Evolutionary conservation across 345 rosid species (phyloP).

Genomic region (Sapria himalayana): DNA sequence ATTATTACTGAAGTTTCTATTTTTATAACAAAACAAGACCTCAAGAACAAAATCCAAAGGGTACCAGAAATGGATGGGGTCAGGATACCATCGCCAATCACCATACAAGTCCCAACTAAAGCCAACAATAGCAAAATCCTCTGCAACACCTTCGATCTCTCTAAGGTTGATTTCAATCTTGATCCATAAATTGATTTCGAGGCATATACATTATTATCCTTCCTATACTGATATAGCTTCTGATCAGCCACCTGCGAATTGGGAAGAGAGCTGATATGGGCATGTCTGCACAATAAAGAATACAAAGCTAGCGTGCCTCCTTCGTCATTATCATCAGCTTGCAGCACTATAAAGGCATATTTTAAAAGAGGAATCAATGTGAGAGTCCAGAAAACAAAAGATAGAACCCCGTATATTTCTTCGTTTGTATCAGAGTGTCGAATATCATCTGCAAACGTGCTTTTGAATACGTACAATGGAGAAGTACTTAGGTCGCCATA

Average conservation of each 20-base stretch:
- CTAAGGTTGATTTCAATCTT: constrained; percentile 40
- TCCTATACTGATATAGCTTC: constrained; percentile 46
- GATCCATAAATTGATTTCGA: constrained; percentile 27
- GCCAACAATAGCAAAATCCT: constrained; percentile 52
- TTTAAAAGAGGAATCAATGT: constrained; percentile 71
- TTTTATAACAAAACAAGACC: constrained; percentile 4
- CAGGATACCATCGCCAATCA: constrained; percentile 83
- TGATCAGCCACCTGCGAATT: constrained; percentile 65
- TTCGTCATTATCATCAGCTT: constrained; percentile 86
- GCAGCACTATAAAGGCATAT: constrained; percentile 59
- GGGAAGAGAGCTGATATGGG: constrained; percentile 67
- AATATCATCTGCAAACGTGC: constrained; percentile 63
- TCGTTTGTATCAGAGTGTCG: constrained; percentile 57
- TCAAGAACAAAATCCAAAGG: constrained; percentile 1
- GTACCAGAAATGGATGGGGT: constrained; percentile 81
- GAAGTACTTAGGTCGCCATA: constrained; percentile 87
- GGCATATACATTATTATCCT: constrained; percentile 12
- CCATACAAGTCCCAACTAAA: constrained; percentile 91
- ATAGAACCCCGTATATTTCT: constrained; percentile 76
- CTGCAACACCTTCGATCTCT: constrained; percentile 51
- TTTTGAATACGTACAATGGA: constrained; percentile 64
- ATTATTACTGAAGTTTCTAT: too few relatives aligned
- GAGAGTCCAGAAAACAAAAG: constrained; percentile 79
- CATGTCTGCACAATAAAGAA: constrained; percentile 71
- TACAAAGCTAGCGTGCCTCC: constrained; percentile 90